Conservation (phyloP, 305 asterid species). For the Vinca major region DNA sequence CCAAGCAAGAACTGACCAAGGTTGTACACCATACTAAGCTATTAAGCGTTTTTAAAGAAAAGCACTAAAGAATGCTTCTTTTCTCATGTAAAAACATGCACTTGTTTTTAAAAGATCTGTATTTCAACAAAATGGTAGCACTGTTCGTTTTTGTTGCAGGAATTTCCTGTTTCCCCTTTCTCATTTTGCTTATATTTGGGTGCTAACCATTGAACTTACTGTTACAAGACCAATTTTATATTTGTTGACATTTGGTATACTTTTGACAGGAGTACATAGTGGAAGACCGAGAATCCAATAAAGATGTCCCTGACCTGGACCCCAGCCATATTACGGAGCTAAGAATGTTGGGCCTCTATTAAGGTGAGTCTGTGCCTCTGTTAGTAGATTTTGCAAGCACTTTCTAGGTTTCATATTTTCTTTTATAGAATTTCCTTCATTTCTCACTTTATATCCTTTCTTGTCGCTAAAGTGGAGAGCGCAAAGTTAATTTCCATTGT, state of each 20-base stretch:
- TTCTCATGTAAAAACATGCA: background rate
- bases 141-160: too few relatives aligned
- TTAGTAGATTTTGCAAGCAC: background rate
- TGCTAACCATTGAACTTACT: background rate
- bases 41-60: background rate
- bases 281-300: slow-evolving; percentile 70
- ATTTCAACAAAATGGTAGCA: background rate
- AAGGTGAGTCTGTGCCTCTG: slow-evolving; percentile 5
- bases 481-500: background rate
- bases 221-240: background rate
- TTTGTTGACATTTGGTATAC: slow-evolving; percentile 1
- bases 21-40: slow-evolving; percentile 26
- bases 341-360: slow-evolving; percentile 23
- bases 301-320: slow-evolving; percentile 35
- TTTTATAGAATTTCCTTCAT: background rate
- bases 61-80: background rate
- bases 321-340: slow-evolving; percentile 33
- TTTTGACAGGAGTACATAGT: slow-evolving; percentile 71
- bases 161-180: too few relatives aligned
- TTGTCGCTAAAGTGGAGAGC: background rate
- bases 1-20: slow-evolving; percentile 91
- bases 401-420: background rate
- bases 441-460: background rate
- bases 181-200: background rate
- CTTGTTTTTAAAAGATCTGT: background rate